Base-by-base conservation (phyloP, 2,329 filamentous ascomycete species). In the Harringtonia aguacate region DNA sequence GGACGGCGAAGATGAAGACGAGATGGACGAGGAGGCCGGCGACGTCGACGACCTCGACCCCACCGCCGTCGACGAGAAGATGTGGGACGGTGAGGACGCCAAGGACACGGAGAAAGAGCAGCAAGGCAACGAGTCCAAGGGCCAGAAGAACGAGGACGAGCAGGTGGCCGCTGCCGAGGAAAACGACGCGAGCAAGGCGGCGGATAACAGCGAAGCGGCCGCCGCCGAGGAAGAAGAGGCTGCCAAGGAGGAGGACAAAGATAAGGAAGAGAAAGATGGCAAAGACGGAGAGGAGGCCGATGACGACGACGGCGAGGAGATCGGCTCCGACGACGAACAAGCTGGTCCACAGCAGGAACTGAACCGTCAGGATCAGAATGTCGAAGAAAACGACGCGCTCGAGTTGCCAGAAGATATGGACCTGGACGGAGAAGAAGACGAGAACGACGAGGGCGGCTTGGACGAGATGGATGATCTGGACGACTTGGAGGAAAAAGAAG, bases 51-150 rank as follows among this genome's bases (percentile, higher is more conserved):
- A 94, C 55, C 70, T 95, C 35, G 90, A 95, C 53, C 83, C 87
- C 13, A 84, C 80, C 15, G 86, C 90, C 18, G 84, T 97, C 1
- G 94, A 98, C 58, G 94, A 98, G 66, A 98, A 97, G 70, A 88
- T 97, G 76, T 98, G 92, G 92, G 89, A 98, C 62, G 89, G 88
- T 33, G 80, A 83, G 43, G 81, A 86, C 36, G 81, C 86, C 40
- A 75, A 89, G 36, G 79, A 89, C 39, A 80, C 84, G 2, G 84
- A 90, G 39, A 92, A 92, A 53, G 84, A 95, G 36, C 84, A 86
- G 56, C 71, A 86, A 56, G 81, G 79, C 7, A 79, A 88, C 44
- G 73, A 86, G 47, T 68, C 84, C 18, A 81, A 86, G 55, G 81
- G 81, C 0, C 71, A 83, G 49, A 75, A 84, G 56, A 72, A 77